Evolutionary conservation across 352 stramenopile genomes (phyloP), one percentile per base, ranked within the genome.

Genomic region (Pythium apleroticum): DNA sequence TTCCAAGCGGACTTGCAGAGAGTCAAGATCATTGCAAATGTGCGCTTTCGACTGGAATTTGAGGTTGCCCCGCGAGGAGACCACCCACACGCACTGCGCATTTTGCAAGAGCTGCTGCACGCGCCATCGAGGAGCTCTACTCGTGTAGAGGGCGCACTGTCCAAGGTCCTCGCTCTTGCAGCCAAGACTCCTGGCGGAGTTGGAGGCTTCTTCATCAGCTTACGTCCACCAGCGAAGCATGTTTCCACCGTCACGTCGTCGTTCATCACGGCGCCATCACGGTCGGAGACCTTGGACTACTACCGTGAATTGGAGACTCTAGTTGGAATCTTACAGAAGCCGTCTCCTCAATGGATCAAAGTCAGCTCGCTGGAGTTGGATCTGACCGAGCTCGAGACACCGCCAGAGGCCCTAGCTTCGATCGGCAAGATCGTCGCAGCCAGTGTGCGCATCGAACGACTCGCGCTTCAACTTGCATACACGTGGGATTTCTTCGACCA

Each of bases 401-500:
- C 43, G n/a, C 43, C 43, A 11, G 43, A 50, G 9, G 43, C 20
- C 43, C 27, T 50, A 4, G n/a, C 12, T 28, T 50, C n/a, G 3
- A 27, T 50, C 10, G 43, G 43, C n/a, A 50, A 27, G 5, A 50
- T 50, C 43, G 19, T 50, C 6, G n/a, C 19, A 24, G 43, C 19
- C 3, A 1, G 8, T 27, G n/a, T 50, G 4, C 43, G 7, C 17
- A 50, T 50, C n/a, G n/a, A 17, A 4, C 5, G 2, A 50, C n/a
- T 50, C 8, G 43, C 43, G 10, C 27, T 50, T 7, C 43, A 50
- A 11, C 43, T 50, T n/a, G 20, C 43, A 15, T 50, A 50, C n/a
- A 50, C 43, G n/a, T 50, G 43, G 43, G 43, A 50, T 17, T 50
- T 28, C 19, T 50, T 50, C 20, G 43, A 50, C n/a, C 43, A 50